Conservation (phyloP, 495 filamentous ascomycete genomes). For the Aspergillus hancockii region DNA sequence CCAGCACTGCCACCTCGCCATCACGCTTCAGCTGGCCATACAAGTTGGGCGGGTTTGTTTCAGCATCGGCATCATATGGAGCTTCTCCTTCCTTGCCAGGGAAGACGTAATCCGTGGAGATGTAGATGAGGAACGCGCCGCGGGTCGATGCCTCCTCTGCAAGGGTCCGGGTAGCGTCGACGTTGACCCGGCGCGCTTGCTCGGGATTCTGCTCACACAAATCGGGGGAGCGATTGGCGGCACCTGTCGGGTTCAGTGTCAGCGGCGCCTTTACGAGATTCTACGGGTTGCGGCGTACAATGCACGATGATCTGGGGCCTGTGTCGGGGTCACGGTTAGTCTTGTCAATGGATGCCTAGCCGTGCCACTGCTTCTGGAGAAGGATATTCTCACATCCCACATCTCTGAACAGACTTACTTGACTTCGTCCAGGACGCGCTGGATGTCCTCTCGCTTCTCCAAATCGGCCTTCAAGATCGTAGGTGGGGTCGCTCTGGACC, state of each 20-base stretch:
- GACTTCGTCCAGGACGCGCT: constrained; percentile 57
- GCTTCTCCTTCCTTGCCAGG: constrained; percentile 79
- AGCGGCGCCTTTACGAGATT: constrained; percentile 9
- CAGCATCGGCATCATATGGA: constrained; percentile 70
- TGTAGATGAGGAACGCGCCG: constrained; percentile 78
- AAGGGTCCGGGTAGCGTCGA: constrained; percentile 66
- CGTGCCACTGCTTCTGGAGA: neutral
- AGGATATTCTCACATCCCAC: neutral
- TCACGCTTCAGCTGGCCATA: constrained; percentile 89
- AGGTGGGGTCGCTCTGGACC: constrained; percentile 69
- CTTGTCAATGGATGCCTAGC: neutral
- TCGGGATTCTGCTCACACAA: constrained; percentile 78
- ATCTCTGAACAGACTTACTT: constrained; percentile 34
- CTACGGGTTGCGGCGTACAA: constrained; percentile 52
- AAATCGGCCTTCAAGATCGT: constrained; percentile 78
- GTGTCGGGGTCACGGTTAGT: neutral
- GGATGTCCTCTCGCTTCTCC: constrained; percentile 59
- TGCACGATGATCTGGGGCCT: constrained; percentile 85
- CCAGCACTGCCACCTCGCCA: constrained; percentile 74
- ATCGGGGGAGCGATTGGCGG: constrained; percentile 90
- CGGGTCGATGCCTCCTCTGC: constrained; percentile 64
- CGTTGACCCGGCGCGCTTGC: constrained; percentile 73
- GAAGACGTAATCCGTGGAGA: constrained; percentile 96
- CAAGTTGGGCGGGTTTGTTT: constrained; percentile 72
- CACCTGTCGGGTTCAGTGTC: constrained; percentile 52